Conservation (phyloP, 2,329 filamentous ascomycete genomes). For the Didymella lethalis region DNA sequence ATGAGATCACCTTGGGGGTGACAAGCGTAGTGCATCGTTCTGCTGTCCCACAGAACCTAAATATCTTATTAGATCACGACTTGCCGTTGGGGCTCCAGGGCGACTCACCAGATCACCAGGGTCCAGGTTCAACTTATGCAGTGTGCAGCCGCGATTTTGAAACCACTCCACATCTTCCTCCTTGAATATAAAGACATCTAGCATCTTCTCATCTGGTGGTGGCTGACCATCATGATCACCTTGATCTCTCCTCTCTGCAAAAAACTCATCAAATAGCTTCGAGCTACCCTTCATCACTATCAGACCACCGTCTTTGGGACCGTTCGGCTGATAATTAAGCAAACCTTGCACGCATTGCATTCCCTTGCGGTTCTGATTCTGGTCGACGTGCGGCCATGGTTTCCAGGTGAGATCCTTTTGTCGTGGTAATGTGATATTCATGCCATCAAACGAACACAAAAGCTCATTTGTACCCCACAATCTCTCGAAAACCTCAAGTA, state of each 20-base stretch:
- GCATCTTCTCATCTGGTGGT: constrained; percentile 34
- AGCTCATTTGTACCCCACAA: constrained; percentile 52
- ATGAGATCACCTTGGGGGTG: constrained; percentile 27
- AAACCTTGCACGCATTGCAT: constrained; percentile 56
- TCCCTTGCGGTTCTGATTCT: constrained; percentile 53
- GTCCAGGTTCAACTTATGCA: constrained; percentile 53
- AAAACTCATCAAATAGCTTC: constrained; percentile 57
- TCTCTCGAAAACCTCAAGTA: constrained; percentile 48
- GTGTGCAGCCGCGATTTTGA: constrained; percentile 49
- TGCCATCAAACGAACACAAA: constrained; percentile 50
- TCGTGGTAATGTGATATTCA: constrained; percentile 52
- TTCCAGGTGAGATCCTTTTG: constrained; percentile 46
- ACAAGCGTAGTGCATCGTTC: constrained; percentile 55
- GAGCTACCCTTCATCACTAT: constrained; percentile 56
- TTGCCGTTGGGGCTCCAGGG: too few species aligned
- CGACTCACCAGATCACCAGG: constrained; percentile 48
- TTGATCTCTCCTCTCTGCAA: constrained; percentile 33
- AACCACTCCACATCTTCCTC: constrained; percentile 57
- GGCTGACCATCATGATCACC: constrained; percentile 28
- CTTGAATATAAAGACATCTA: constrained; percentile 56
- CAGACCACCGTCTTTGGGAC: constrained; percentile 57
- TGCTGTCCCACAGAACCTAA: constrained; percentile 54
- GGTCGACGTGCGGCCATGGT: constrained; percentile 53
- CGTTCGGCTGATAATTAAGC: constrained; percentile 56
- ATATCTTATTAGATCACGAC: constrained; percentile 40